phyloP scores from a whole-genome alignment of 352 stramenopile genomes.

The Phytophthora ohioensis region DNA sequence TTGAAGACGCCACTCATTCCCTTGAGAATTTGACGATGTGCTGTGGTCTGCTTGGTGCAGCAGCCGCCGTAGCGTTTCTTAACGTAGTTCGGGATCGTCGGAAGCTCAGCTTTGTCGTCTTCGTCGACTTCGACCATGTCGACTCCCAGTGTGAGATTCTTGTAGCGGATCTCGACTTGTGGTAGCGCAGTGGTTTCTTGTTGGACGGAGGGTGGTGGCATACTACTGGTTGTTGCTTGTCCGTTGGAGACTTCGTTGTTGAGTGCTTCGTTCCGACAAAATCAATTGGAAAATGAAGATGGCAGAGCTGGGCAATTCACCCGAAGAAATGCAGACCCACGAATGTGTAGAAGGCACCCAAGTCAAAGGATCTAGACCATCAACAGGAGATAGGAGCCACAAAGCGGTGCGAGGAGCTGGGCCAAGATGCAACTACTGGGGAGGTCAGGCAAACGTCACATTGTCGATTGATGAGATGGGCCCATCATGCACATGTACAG shows the following conservation, averaged over 20 bases:
- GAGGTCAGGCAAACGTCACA: no score
- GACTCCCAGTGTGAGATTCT: constrained; percentile 34
- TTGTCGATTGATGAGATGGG: no score
- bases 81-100: constrained; percentile 38
- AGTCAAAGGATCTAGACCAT: background rate
- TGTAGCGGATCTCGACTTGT: constrained; percentile 34
- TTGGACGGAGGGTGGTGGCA: no score
- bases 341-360: no score
- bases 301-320: background rate
- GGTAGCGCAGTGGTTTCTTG: constrained; percentile 1
- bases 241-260: no score
- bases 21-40: constrained; percentile 28
- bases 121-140: constrained; percentile 25
- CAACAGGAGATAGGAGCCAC: no score
- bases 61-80: constrained; percentile 28
- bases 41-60: constrained; percentile 28
- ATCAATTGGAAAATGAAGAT: constrained; percentile 18
- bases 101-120: constrained; percentile 30
- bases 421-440: no score
- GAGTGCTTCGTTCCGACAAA: background rate
- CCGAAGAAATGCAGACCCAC: background rate
- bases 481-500: no score
- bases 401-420: no score
- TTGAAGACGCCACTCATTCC: constrained; percentile 41
- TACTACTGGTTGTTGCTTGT: background rate